Percentiles rank a stretch among this genome's conserved stretches.
phyloP scores from a whole-genome alignment of 106 monocot genomes.

The Allium fistulosum region DNA sequence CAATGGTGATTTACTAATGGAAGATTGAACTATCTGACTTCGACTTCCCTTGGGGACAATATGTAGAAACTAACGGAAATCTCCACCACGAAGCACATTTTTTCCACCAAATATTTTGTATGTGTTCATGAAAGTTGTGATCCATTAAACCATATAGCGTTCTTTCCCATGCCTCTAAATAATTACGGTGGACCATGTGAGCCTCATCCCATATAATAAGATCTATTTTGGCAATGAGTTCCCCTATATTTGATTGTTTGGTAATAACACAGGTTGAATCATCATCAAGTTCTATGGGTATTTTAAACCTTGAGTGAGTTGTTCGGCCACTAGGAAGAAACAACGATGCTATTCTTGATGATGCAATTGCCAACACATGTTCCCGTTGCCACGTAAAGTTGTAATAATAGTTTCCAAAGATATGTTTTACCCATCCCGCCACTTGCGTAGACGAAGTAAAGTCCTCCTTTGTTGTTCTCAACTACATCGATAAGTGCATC shows the following conservation, averaged over 20 bases:
- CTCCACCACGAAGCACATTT: slow-evolving; percentile 10
- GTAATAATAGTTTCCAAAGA: slow-evolving; percentile 10
- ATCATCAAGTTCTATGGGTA: slow-evolving; percentile 8
- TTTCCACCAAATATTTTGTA: neutral
- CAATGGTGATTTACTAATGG: neutral
- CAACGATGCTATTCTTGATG: slow-evolving; percentile 11
- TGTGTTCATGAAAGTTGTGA: neutral
- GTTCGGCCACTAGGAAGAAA: slow-evolving; percentile 15
- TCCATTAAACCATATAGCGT: slow-evolving; percentile 2
- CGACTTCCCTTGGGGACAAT: slow-evolving; percentile 6
- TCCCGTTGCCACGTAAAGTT: neutral
- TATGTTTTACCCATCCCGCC: slow-evolving; percentile 23
- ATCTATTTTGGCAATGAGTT: neutral
- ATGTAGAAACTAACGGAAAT: slow-evolving; percentile 20
- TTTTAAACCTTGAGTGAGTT: slow-evolving; percentile 25
- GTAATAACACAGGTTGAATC: slow-evolving; percentile 12
- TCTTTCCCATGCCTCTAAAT: slow-evolving; percentile 15
- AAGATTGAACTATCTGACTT: slow-evolving; percentile 1
- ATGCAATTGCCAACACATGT: slow-evolving; percentile 15
- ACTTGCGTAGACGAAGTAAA: neutral
- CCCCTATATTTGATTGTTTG: neutral
- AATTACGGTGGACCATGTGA: slow-evolving; percentile 8
- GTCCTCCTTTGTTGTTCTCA: neutral
- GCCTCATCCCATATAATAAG: slow-evolving; percentile 11
- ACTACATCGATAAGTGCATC: neutral